Evolutionary conservation across 345 rosid genomes (phyloP).

Genomic region (Brassica carinata): DNA sequence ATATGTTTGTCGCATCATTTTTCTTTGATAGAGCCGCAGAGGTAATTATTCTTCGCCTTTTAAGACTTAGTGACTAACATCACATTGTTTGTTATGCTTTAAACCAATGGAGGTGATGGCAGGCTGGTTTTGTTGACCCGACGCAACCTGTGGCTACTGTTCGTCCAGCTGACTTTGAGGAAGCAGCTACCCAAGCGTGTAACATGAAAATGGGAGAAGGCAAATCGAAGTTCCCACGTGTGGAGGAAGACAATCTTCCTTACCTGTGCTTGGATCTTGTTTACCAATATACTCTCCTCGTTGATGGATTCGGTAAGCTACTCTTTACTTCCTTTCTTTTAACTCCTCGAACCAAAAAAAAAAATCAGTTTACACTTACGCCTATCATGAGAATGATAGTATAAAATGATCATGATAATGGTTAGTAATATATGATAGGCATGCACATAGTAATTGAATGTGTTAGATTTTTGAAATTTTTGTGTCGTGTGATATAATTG

Average conservation of each 20-base stretch:
- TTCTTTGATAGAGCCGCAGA: slow-evolving; percentile 98
- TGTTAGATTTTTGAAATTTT: not conserved
- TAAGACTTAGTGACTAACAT: not conserved
- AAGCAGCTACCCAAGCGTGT: slow-evolving; percentile 85
- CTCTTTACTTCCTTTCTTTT: not conserved
- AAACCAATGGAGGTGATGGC: slow-evolving; percentile 10
- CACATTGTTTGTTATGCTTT: not conserved
- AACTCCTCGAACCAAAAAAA: not conserved
- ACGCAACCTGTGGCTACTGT: slow-evolving; percentile 71
- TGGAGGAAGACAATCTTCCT: slow-evolving; percentile 65
- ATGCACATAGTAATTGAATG: not conserved
- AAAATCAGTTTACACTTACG: not conserved
- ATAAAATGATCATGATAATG: not conserved
- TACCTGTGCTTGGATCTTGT: slow-evolving; percentile 94
- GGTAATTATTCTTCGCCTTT: slow-evolving; percentile 46
- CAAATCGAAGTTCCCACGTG: slow-evolving; percentile 49
- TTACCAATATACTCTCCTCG: slow-evolving; percentile 80
- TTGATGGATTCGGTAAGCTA: slow-evolving; percentile 85
- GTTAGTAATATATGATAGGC: not conserved
- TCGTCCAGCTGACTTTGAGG: slow-evolving; percentile 66
- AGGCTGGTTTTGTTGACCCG: slow-evolving; percentile 83
- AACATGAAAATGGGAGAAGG: slow-evolving; percentile 65
- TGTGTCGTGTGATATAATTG: not conserved
- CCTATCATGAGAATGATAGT: not conserved
- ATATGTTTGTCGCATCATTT: slow-evolving; percentile 89